phyloP scores from a whole-genome alignment of 331 rosid species.

The Telfairia occidentalis region DNA sequence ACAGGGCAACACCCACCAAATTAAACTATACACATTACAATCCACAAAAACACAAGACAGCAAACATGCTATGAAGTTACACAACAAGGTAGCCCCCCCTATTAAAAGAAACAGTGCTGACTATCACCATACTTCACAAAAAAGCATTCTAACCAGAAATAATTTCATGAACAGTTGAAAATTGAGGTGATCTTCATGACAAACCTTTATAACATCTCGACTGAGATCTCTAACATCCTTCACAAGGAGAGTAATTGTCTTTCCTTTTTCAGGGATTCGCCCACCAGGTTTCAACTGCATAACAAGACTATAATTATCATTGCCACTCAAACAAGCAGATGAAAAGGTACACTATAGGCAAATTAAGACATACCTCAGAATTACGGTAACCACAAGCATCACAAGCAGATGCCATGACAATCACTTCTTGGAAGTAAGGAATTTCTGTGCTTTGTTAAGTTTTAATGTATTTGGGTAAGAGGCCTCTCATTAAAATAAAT shows the following conservation, averaged over 20 bases:
- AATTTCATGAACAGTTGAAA: background rate
- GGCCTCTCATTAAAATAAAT: background rate
- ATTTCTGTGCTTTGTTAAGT: constrained; percentile 57
- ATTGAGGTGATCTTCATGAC: constrained; percentile 7
- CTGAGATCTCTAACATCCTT: constrained; percentile 58
- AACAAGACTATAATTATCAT: constrained; percentile 14
- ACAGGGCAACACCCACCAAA: background rate
- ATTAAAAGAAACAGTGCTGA: no score
- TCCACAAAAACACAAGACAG: background rate
- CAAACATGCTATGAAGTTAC: background rate
- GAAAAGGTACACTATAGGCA: constrained; percentile 12
- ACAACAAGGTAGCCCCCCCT: background rate
- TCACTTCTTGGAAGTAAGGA: constrained; percentile 94
- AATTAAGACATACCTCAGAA: constrained; percentile 68
- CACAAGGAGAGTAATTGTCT: constrained; percentile 49
- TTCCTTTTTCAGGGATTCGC: constrained; percentile 75
- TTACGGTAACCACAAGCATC: constrained; percentile 89
- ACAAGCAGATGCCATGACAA: constrained; percentile 94
- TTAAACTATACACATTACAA: background rate
- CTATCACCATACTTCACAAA: background rate
- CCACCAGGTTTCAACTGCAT: constrained; percentile 95
- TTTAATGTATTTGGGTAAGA: constrained; percentile 8
- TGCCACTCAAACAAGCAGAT: background rate
- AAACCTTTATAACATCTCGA: constrained; percentile 92
- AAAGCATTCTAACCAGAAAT: background rate